These are phyloP conservation scores for Capronia epimyces DNA, from an alignment of 2,329 filamentous ascomycete species.

Conservation along the genomic window DNA sequence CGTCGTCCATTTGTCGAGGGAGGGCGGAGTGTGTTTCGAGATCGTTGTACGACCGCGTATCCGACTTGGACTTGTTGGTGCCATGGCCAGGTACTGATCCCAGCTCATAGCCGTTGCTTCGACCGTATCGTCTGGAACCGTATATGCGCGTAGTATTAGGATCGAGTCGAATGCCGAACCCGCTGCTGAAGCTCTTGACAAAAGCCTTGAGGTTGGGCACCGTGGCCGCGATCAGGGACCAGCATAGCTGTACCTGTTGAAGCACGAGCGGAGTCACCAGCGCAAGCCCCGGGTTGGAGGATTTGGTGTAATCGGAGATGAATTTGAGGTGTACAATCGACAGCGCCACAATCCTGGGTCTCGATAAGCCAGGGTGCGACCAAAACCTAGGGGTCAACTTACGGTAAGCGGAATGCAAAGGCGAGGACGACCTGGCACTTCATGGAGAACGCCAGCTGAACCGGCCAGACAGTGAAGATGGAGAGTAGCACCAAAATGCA, in stretches of 20 bases:
- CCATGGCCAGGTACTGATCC: constrained; percentile 12
- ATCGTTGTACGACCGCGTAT: constrained; percentile 15
- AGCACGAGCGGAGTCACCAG: constrained; percentile 34
- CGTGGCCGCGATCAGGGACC: constrained; percentile 40
- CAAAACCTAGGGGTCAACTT: constrained; percentile 16
- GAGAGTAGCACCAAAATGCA: constrained; percentile 25
- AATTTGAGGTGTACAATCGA: constrained; percentile 36
- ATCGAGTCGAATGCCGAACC: constrained; percentile 32
- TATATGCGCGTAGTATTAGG: constrained; percentile 17
- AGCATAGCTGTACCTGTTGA: constrained; percentile 38
- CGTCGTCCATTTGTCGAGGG: constrained; percentile 6
- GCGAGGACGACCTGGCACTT: constrained; percentile 33
- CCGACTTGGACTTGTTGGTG: constrained; percentile 13
- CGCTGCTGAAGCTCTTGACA: constrained; percentile 39
- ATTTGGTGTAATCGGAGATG: constrained; percentile 29
- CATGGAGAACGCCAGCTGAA: constrained; percentile 25
- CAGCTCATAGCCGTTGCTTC: constrained; percentile 10
- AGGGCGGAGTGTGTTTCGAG: constrained; percentile 7
- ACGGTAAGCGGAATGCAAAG: constrained; percentile 37
- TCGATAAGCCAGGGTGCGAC: background rate
- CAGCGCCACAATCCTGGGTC: constrained; percentile 32
- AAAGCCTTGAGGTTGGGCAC: constrained; percentile 41
- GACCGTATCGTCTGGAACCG: constrained; percentile 11
- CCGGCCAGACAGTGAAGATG: constrained; percentile 28
- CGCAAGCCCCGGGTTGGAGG: constrained; percentile 33